Conservation (phyloP, 1,284 basidiomycete genomes). For the Quambalaria eucalypti region DNA sequence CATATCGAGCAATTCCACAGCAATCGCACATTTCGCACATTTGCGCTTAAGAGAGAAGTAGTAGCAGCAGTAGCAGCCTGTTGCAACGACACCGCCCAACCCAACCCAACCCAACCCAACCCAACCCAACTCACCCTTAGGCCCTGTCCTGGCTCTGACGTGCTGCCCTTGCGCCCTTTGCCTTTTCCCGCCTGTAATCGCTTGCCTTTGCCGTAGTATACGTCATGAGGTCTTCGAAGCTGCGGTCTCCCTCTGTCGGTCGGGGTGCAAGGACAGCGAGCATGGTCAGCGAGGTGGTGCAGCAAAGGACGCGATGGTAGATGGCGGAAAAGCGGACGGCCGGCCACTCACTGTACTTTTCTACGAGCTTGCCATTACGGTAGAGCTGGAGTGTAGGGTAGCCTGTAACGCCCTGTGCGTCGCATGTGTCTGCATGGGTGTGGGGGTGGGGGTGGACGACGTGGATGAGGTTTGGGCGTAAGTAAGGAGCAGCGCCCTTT, state of each 20-base stretch:
- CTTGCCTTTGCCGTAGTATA: neutral
- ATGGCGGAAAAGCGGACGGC: neutral
- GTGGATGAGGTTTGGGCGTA: neutral
- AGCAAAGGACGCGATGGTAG: neutral
- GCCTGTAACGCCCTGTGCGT: neutral
- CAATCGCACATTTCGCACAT: no score
- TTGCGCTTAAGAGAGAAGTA: no score
- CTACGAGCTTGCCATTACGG: neutral
- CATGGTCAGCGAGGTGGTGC: neutral
- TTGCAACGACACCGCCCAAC: no score
- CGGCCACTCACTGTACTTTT: slow-evolving; percentile 1
- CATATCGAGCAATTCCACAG: no score
- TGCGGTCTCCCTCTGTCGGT: neutral
- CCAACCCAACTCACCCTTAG: no score
- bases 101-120: no score
- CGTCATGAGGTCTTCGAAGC: neutral
- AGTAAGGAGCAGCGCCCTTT: neutral
- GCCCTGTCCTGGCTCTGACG: no score
- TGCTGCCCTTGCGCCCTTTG: neutral
- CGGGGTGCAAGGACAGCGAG: neutral
- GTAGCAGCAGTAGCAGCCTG: no score
- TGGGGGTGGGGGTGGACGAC: no score
- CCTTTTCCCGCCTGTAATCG: slow-evolving; percentile 4
- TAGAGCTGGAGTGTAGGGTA: slow-evolving; percentile 4
- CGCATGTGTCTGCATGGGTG: slow-evolving; percentile 7